A percentile compares a stretch with the other conserved stretches of the same genome.
phyloP scores from a whole-genome alignment of 164 flowering plant genomes.

The Berberis vulgaris region DNA sequence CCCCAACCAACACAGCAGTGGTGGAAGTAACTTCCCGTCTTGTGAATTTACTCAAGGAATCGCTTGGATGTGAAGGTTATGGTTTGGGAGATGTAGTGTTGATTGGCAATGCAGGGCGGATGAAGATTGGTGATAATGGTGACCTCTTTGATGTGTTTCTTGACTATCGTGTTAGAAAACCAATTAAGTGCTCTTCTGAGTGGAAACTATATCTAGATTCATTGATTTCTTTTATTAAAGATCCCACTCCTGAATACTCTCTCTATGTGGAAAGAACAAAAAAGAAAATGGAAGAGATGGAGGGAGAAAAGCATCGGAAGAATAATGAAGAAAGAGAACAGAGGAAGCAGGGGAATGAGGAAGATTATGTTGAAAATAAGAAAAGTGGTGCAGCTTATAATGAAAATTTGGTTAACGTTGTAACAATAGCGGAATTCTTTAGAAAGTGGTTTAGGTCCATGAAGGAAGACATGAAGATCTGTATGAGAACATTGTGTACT shows the following conservation, averaged over 20 bases:
- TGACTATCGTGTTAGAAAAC: constrained; percentile 29
- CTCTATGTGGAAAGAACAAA: constrained; percentile 14
- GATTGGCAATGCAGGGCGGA: constrained; percentile 39
- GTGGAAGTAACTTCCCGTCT: constrained; percentile 31
- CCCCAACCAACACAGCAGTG: constrained; percentile 47
- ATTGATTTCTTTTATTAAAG: constrained; percentile 29
- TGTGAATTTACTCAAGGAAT: constrained; percentile 16
- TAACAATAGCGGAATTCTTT: constrained; percentile 27
- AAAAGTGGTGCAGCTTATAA: not conserved
- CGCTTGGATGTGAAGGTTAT: constrained; percentile 13
- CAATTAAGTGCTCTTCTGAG: constrained; percentile 25
- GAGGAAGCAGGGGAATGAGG: not conserved
- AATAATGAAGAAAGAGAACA: not conserved
- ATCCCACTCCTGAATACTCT: constrained; percentile 19
- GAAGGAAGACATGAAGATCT: constrained; percentile 9
- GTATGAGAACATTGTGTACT: constrained; percentile 19
- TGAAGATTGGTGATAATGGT: constrained; percentile 32
- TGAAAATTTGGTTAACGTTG: not conserved
- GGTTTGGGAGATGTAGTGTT: constrained; percentile 49
- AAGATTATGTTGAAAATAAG: constrained; percentile 1
- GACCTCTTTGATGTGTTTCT: constrained; percentile 36
- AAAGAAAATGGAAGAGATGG: not conserved
- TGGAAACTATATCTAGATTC: constrained; percentile 25
- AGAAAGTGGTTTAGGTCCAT: constrained; percentile 6
- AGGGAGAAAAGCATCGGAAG: not conserved